These are phyloP conservation scores for Ceratocystis colombiana DNA, from an alignment of 2,329 filamentous ascomycete genomes.

Conservation along the genomic window DNA sequence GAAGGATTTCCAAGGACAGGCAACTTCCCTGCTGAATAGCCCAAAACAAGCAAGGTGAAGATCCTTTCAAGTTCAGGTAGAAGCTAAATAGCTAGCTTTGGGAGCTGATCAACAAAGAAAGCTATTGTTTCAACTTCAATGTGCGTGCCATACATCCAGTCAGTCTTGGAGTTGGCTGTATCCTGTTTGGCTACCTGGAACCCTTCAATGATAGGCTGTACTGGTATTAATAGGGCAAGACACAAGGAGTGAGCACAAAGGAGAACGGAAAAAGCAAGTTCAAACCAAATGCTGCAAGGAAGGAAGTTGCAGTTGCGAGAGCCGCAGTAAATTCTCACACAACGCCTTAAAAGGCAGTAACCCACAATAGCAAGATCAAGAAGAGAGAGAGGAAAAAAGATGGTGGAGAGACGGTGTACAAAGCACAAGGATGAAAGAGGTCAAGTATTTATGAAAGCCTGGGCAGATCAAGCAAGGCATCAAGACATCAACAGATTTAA, in stretches of 20 bases:
- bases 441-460: slow-evolving; percentile 6
- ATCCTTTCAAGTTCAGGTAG: slow-evolving; percentile 7
- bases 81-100: background rate
- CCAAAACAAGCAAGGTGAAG: slow-evolving; percentile 5
- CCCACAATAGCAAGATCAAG: background rate
- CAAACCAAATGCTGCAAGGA: background rate
- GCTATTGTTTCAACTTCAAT: slow-evolving; percentile 1
- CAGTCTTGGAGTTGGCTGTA: background rate
- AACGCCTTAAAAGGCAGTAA: background rate
- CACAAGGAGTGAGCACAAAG: background rate
- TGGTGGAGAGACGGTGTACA: background rate
- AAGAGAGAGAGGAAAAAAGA: background rate
- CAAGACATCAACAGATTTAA: slow-evolving; percentile 11
- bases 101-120: slow-evolving; percentile 1
- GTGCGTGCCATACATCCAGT: background rate
- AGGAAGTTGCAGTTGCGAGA: background rate
- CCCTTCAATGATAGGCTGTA: background rate
- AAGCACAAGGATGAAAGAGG: background rate
- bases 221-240: background rate
- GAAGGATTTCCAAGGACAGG: slow-evolving; percentile 10
- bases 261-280: slow-evolving; percentile 2
- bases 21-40: slow-evolving; percentile 9
- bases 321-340: background rate
- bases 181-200: background rate
- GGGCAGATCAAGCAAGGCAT: slow-evolving; percentile 2